Conservation (phyloP, 768 basidiomycete species). For the Russula lepida region DNA sequence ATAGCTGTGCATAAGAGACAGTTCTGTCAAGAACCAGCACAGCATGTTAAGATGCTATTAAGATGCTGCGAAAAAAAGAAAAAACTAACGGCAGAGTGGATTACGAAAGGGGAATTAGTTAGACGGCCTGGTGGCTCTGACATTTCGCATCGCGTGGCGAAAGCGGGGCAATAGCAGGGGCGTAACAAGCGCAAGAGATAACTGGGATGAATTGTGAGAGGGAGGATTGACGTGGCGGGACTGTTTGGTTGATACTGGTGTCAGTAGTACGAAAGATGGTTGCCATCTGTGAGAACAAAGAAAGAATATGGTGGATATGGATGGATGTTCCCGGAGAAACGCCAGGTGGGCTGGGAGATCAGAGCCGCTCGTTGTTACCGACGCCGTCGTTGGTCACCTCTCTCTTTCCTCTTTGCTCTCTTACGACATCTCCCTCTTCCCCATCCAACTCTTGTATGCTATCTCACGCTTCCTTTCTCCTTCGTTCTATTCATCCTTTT, state of each 20-base stretch:
- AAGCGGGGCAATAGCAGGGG: background rate
- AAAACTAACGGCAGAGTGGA: background rate
- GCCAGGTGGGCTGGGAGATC: background rate
- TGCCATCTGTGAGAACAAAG: background rate
- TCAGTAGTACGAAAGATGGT: background rate
- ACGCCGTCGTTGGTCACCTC: slow-evolving; percentile 2
- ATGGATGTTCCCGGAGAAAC: background rate
- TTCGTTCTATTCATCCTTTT: background rate
- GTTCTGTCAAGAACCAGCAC: background rate
- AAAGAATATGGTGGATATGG: background rate
- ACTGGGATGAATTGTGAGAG: no score
- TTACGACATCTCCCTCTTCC: background rate
- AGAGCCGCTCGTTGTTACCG: slow-evolving; percentile 13
- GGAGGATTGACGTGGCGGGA: background rate
- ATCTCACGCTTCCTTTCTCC: background rate
- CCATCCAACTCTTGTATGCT: background rate
- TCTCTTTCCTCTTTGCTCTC: background rate
- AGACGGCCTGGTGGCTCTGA: background rate
- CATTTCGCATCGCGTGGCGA: background rate
- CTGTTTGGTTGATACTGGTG: no score
- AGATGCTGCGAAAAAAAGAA: background rate
- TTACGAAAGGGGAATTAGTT: background rate
- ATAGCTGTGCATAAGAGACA: background rate
- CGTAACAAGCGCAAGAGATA: background rate
- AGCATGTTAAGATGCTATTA: background rate